phyloP scores from a whole-genome alignment of 768 basidiomycete species.

The Tylopilus felleus region DNA sequence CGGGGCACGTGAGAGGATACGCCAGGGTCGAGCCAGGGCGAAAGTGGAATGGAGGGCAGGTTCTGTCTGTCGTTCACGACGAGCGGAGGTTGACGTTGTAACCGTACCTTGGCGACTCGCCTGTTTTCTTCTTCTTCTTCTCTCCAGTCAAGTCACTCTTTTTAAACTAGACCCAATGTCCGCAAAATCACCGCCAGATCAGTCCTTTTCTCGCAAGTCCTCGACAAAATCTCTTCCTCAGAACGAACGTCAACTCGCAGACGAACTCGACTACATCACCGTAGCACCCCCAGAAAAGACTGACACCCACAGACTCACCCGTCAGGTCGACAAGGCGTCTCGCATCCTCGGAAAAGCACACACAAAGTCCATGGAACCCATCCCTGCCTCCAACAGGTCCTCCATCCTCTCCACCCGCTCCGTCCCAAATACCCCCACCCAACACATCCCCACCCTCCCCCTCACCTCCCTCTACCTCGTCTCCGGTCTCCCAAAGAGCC shows the following conservation, averaged over 20 bases:
- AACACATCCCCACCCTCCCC: slow-evolving; percentile 68
- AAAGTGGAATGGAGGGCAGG: slow-evolving; percentile 77
- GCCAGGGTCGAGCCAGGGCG: slow-evolving; percentile 57
- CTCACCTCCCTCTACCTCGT: slow-evolving; percentile 85
- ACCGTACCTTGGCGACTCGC: no score
- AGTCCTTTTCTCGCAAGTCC: slow-evolving; percentile 34
- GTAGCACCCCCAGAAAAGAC: slow-evolving; percentile 38
- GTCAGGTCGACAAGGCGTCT: slow-evolving; percentile 69
- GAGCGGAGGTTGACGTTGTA: no score
- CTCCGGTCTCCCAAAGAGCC: slow-evolving; percentile 84
- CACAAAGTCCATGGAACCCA: slow-evolving; percentile 79
- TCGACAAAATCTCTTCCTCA: slow-evolving; percentile 24
- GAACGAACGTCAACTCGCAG: slow-evolving; percentile 42
- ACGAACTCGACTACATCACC: slow-evolving; percentile 75
- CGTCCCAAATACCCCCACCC: slow-evolving; percentile 43
- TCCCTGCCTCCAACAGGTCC: slow-evolving; percentile 71
- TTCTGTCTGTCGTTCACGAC: slow-evolving; percentile 45
- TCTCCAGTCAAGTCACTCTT: neutral
- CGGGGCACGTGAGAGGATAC: slow-evolving; percentile 78
- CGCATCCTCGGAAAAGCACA: slow-evolving; percentile 74
- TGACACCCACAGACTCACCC: slow-evolving; percentile 33
- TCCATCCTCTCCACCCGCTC: slow-evolving; percentile 72
- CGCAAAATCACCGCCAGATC: slow-evolving; percentile 30
- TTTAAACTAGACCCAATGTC: no score
- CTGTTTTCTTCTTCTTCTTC: neutral